These are phyloP conservation scores for Dianthus caryophyllus DNA, from an alignment of 148 eudicot genomes.

Conservation along the genomic window DNA sequence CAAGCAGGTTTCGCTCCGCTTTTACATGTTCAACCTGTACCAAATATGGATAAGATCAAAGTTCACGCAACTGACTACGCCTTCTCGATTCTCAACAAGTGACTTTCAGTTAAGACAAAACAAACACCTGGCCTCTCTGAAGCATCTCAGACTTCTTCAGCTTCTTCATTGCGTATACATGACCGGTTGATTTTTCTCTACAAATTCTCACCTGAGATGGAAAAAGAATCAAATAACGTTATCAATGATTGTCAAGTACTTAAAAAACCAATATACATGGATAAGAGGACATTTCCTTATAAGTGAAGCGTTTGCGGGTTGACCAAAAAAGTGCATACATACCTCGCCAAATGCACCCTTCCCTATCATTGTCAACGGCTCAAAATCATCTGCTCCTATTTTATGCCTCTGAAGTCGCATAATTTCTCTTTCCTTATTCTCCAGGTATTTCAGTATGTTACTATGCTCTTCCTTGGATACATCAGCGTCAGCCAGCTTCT, in stretches of 20 bases:
- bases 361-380: slow-evolving; percentile 93
- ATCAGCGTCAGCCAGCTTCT: slow-evolving; percentile 93
- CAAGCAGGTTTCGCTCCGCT: slow-evolving; percentile 95
- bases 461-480: slow-evolving; percentile 86
- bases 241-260: not conserved
- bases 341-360: slow-evolving; percentile 99
- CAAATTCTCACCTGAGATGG: slow-evolving; percentile 79
- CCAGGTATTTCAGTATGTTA: slow-evolving; percentile 68
- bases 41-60: slow-evolving; percentile 9
- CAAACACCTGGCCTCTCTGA: slow-evolving; percentile 83
- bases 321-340: slow-evolving; percentile 7
- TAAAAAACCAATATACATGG: not conserved
- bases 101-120: slow-evolving; percentile 10
- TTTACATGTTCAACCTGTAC: slow-evolving; percentile 96
- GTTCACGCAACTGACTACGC: slow-evolving; percentile 18
- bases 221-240: not conserved
- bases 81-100: not conserved
- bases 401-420: slow-evolving; percentile 97
- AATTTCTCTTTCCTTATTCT: slow-evolving; percentile 87
- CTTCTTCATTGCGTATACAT: slow-evolving; percentile 98
- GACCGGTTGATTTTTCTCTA: slow-evolving; percentile 79
- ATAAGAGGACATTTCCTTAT: no score
- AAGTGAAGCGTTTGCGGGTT: no score
- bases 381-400: slow-evolving; percentile 98
- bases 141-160: slow-evolving; percentile 99